Evolutionary conservation across 306 rosid genomes (phyloP), one percentile per base, ranked within the genome.

Genomic region (Inga oerstediana): DNA sequence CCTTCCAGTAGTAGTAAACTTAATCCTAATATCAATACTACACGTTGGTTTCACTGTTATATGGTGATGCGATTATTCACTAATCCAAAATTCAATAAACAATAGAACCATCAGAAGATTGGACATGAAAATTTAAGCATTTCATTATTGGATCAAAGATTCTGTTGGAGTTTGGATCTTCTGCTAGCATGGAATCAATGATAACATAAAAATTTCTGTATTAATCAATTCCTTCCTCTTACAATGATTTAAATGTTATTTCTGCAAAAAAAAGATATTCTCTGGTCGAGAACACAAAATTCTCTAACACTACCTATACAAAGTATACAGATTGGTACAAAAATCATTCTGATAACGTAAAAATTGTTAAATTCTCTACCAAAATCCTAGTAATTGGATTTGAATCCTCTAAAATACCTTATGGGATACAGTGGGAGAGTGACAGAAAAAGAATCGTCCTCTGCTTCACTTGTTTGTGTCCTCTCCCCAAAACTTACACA

Each of bases 251-350:
- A 64, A 77, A 48, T 79, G 51, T 72, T 81, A 61, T 78, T 86
- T 81, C 73, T 75, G 83, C 86, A 79, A 84, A 68, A 79, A 84
- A 17, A 54, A 52, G 78, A 35, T 27, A 52, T 62, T 88, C 85
- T 46, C 69, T 72, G 67, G 64, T 71, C 74, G 80, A 77, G 81
- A 80, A 59, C 82, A 79, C 86, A 84, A 74, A 88, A 71, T 68
- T 81, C 66, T 79, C 84, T 72, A 69, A 71, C 81, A 77, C 68
- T 75, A 73, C 66, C 89, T 89, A 81, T 89, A 87, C 92, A 87
- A 44, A 69, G 74, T 19, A 34, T 84, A 82, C 24, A 67, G 61
- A 74, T 71, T 76, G 77, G 59, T 72, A 76, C 77, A 73, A 82
- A 64, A 85, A 71, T 68, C 80, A 48, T 65, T 43, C 17, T 72